Conservation (phyloP, 148 eudicot species). For the Camellia lanceoleosa region DNA sequence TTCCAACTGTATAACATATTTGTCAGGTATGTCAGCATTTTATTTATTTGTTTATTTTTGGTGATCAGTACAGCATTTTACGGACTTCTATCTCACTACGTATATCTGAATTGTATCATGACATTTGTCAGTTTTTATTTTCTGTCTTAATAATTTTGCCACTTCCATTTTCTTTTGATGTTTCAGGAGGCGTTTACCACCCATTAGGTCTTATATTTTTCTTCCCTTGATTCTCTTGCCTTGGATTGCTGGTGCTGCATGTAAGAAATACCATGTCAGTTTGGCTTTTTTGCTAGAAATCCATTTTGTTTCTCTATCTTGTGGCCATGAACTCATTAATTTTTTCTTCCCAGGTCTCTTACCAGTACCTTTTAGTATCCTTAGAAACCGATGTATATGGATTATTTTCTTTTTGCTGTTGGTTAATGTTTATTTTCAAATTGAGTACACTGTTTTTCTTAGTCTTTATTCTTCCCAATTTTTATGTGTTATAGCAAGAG, state of each 20-base stretch:
- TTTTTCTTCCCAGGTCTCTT: background rate
- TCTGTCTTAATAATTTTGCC: background rate
- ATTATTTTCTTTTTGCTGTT: background rate
- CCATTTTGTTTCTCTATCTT: background rate
- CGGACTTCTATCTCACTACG: background rate
- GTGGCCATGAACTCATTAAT: background rate
- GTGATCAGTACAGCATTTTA: background rate
- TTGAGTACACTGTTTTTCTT: background rate
- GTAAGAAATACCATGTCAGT: slow-evolving; percentile 42
- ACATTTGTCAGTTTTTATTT: background rate
- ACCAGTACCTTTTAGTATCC: background rate
- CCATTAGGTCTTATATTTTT: slow-evolving; percentile 59
- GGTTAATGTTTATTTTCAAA: background rate
- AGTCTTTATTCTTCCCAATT: background rate
- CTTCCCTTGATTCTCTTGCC: slow-evolving; percentile 72
- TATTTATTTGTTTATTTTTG: background rate
- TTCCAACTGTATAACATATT: slow-evolving; percentile 76
- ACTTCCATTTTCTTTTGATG: slow-evolving; percentile 3
- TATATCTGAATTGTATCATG: background rate
- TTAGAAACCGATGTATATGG: background rate
- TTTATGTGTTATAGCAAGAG: background rate
- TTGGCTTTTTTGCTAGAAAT: background rate
- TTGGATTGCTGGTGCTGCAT: slow-evolving; percentile 67
- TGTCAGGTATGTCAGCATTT: slow-evolving; percentile 60
- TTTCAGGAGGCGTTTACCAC: slow-evolving; percentile 85